Evolutionary conservation across 495 filamentous ascomycete genomes (phyloP).

Genomic region (Talaromyces wortmannii): DNA sequence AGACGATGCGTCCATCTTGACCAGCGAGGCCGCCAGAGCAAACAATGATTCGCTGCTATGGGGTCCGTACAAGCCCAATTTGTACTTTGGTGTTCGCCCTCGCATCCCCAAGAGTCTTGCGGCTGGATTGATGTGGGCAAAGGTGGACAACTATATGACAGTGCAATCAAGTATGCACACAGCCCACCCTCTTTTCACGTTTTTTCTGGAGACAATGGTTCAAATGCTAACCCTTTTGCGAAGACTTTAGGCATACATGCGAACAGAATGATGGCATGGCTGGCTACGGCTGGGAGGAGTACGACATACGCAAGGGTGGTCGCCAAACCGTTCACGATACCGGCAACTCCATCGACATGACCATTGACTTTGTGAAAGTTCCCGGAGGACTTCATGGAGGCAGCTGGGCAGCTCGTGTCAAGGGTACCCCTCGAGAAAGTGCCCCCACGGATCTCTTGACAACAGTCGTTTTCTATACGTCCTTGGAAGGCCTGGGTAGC

Average conservation of each 20-base stretch:
- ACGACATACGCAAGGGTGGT: conserved; percentile 81
- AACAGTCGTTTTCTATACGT: conserved; percentile 72
- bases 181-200: neutral
- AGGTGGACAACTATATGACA: conserved; percentile 71
- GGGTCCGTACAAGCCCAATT: conserved; percentile 91
- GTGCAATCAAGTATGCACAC: conserved; percentile 71
- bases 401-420: conserved; percentile 84
- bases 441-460: conserved; percentile 59
- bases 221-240: neutral
- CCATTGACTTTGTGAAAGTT: conserved; percentile 88
- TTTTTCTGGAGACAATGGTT: neutral
- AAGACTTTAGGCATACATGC: conserved; percentile 89
- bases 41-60: conserved; percentile 87
- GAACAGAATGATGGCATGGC: conserved; percentile 93
- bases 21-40: conserved; percentile 37
- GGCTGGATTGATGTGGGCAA: conserved; percentile 83
- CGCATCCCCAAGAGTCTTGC: conserved; percentile 79
- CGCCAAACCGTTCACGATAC: conserved; percentile 84
- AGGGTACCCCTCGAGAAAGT: conserved; percentile 70
- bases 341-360: conserved; percentile 81
- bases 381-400: conserved; percentile 84
- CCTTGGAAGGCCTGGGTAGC: conserved; percentile 68
- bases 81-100: conserved; percentile 92
- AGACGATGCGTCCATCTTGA: conserved; percentile 29
- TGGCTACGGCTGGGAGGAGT: conserved; percentile 96